Evolutionary conservation across 2,329 filamentous ascomycete species (phyloP).

Genomic region (Corinectria fuckeliana): DNA sequence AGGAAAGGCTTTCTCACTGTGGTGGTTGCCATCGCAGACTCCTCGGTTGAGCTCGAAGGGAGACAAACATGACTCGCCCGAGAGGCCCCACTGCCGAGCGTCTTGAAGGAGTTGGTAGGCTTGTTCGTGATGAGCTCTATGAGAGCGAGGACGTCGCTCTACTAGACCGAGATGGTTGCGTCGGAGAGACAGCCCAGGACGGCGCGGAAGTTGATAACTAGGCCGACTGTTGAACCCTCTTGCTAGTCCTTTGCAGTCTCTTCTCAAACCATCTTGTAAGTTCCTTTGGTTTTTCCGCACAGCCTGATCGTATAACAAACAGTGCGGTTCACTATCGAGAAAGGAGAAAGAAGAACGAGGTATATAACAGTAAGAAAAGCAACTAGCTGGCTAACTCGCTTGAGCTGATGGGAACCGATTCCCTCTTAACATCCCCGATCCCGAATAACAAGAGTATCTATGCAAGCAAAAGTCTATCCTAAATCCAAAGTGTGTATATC

Average conservation of each 20-base stretch:
- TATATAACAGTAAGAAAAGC: conserved; percentile 4
- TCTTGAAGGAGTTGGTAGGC: not conserved
- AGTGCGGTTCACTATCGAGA: too few relatives aligned
- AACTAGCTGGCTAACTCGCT: conserved; percentile 28
- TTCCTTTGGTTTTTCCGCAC: too few relatives aligned
- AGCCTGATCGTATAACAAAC: too few relatives aligned
- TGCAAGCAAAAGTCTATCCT: conserved; percentile 16
- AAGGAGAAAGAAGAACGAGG: not conserved
- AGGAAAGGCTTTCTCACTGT: conserved; percentile 20
- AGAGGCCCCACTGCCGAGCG: conserved; percentile 22
- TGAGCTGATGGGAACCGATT: conserved; percentile 29
- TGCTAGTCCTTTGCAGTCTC: not conserved
- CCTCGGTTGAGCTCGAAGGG: not conserved
- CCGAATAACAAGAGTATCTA: conserved; percentile 19
- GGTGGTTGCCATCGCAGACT: conserved; percentile 18
- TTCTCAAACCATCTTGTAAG: too few relatives aligned
- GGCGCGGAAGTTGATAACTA: conserved; percentile 25
- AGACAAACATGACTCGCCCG: conserved; percentile 10
- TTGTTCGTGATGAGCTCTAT: conserved; percentile 13
- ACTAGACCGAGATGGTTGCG: conserved; percentile 7
- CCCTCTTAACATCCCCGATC: conserved; percentile 33
- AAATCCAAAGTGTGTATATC: conserved; percentile 9
- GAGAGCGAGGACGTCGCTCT: conserved; percentile 11
- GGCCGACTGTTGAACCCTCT: conserved; percentile 7
- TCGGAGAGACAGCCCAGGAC: conserved; percentile 24